phyloP scores from a whole-genome alignment of 768 basidiomycete genomes.

The Russula dissimulans region DNA sequence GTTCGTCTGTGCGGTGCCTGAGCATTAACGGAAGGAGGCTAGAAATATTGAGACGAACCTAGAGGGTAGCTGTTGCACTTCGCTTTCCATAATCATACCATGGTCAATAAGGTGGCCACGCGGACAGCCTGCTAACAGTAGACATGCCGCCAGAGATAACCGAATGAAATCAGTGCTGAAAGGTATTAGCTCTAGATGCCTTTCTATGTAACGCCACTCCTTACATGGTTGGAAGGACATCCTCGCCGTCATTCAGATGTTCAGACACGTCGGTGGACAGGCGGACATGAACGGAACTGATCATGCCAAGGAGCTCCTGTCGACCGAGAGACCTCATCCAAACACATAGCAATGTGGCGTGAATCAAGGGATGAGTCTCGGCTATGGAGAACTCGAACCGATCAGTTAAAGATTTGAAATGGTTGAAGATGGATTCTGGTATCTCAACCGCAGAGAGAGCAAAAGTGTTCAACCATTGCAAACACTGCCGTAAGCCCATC shows the following conservation, averaged over 20 bases:
- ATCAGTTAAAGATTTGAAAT: conserved; percentile 35
- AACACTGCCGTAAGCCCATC: conserved; percentile 37
- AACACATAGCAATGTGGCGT: conserved; percentile 43
- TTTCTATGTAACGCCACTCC: background rate
- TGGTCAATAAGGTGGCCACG: conserved; percentile 35
- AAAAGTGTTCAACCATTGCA: conserved; percentile 54
- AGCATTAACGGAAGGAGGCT: background rate
- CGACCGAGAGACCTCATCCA: conserved; percentile 55
- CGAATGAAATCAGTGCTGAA: conserved; percentile 45
- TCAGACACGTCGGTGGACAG: conserved; percentile 34
- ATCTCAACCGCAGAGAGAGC: conserved; percentile 59
- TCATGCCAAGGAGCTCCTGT: conserved; percentile 44
- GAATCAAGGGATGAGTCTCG: conserved; percentile 43
- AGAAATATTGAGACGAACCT: conserved; percentile 34
- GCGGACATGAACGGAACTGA: conserved; percentile 41
- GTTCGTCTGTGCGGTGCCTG: conserved; percentile 36
- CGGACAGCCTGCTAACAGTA: conserved; percentile 61
- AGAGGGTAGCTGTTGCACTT: conserved; percentile 44
- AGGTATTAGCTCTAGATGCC: background rate
- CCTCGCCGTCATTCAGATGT: conserved; percentile 26
- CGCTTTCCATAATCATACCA: conserved; percentile 40
- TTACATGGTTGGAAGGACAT: conserved; percentile 9
- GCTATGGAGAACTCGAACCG: conserved; percentile 33
- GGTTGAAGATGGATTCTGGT: conserved; percentile 40
- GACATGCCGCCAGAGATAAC: conserved; percentile 48